Conservation (phyloP, 2,329 filamentous ascomycete genomes). For the Magnaporthiopsis poae region DNA sequence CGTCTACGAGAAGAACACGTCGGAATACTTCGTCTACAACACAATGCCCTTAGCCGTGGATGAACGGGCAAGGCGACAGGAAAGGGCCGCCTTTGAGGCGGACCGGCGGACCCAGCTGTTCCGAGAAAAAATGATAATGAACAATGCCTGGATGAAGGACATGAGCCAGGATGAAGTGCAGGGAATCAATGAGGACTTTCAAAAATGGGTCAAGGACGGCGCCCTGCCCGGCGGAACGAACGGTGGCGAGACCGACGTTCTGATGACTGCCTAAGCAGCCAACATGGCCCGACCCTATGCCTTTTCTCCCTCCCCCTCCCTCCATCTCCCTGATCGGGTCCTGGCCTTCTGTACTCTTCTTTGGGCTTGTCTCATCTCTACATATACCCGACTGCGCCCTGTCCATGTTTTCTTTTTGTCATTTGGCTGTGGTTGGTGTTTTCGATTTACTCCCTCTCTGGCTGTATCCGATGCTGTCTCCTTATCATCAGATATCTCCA, state of each 20-base stretch:
- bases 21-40: slow-evolving; percentile 64
- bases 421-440: background rate
- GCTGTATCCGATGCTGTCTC: background rate
- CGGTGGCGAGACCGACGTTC: background rate
- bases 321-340: background rate
- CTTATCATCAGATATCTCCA: background rate
- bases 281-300: background rate
- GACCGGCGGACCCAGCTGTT: slow-evolving; percentile 39
- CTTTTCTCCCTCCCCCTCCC: background rate
- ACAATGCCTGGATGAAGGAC: slow-evolving; percentile 71
- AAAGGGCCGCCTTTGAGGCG: slow-evolving; percentile 18
- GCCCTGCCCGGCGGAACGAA: background rate
- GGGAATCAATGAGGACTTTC: slow-evolving; percentile 59
- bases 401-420: background rate
- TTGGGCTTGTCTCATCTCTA: background rate
- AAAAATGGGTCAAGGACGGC: slow-evolving; percentile 44
- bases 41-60: slow-evolving; percentile 55
- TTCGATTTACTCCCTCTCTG: background rate
- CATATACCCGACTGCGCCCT: background rate
- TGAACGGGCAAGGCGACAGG: slow-evolving; percentile 40
- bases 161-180: slow-evolving; percentile 68
- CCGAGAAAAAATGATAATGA: slow-evolving; percentile 71
- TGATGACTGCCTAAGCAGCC: background rate
- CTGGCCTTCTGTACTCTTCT: background rate
- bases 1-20: slow-evolving; percentile 60